A percentile compares a stretch with the other conserved stretches of the same genome.
Conservation (phyloP, 257 asterid species). For the Plantago elongata region DNA sequence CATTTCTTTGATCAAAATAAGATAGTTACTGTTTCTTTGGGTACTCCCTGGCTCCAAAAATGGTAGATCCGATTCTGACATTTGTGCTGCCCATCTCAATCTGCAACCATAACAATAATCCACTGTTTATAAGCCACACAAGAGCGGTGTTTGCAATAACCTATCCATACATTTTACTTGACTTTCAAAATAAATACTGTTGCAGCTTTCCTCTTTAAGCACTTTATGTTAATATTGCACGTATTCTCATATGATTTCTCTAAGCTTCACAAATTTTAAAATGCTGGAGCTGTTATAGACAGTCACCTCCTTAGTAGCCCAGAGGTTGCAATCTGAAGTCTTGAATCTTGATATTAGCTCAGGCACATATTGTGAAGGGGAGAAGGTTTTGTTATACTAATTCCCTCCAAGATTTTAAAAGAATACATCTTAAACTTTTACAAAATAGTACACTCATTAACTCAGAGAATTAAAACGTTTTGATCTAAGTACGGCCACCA, state of each 20-base stretch:
- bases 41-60: slow-evolving; percentile 92
- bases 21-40: slow-evolving; percentile 36
- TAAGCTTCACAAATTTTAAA: background rate
- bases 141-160: background rate
- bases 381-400: no score
- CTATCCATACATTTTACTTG: background rate
- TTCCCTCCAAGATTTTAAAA: no score
- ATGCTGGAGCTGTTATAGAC: no score
- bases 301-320: no score
- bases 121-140: background rate
- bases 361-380: no score
- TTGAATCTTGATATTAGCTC: no score
- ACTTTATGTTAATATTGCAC: background rate
- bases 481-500: no score
- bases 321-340: no score
- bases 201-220: background rate
- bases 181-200: background rate
- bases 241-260: background rate
- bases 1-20: no score
- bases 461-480: no score
- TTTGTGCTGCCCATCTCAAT: slow-evolving; percentile 95
- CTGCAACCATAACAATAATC: slow-evolving; percentile 41
- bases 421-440: no score
- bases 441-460: no score
- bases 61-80: slow-evolving; percentile 95